These are phyloP conservation scores for Mucor indicus DNA, from an alignment of 371 early-diverging fungal genomes.

Conservation along the genomic window DNA sequence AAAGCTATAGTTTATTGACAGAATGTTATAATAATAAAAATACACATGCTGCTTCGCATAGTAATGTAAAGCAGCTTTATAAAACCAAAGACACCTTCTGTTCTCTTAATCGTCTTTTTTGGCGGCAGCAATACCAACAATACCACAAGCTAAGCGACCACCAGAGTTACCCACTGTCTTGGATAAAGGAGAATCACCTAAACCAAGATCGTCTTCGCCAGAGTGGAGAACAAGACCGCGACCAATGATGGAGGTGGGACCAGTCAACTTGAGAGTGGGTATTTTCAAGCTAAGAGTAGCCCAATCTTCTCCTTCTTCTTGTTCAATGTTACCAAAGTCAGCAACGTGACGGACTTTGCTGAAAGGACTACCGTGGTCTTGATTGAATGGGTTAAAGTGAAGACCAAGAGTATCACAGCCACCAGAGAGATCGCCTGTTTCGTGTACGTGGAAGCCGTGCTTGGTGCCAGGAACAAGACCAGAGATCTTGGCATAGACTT, in stretches of 20 bases:
- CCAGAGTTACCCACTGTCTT: constrained; percentile 86
- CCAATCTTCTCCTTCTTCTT: constrained; percentile 41
- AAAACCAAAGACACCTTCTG: too few species aligned
- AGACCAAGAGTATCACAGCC: constrained; percentile 72
- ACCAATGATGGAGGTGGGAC: constrained; percentile 71
- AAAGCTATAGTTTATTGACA: too few species aligned
- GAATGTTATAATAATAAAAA: too few species aligned
- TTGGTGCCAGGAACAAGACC: constrained; percentile 65
- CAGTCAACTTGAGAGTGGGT: constrained; percentile 62
- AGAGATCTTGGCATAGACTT: constrained; percentile 55
- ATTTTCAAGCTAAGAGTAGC: constrained; percentile 55
- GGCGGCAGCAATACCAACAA: constrained; percentile 79
- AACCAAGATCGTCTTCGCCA: constrained; percentile 83
- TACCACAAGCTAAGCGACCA: constrained; percentile 83
- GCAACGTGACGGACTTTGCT: constrained; percentile 76
- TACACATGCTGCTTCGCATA: too few species aligned
- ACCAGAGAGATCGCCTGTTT: constrained; percentile 74
- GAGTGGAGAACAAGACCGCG: constrained; percentile 86
- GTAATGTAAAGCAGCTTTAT: too few species aligned
- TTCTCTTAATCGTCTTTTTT: too few species aligned
- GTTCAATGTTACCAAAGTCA: constrained; percentile 83
- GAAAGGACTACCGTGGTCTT: constrained; percentile 78
- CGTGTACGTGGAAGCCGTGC: constrained; percentile 90
- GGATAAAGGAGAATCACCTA: constrained; percentile 73
- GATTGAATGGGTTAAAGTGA: constrained; percentile 80